Percentiles rank a stretch among this genome's conserved stretches.
These are phyloP conservation scores for Fusarium redolens DNA, from an alignment of 2,329 filamentous ascomycete genomes.

Conservation along the genomic window DNA sequence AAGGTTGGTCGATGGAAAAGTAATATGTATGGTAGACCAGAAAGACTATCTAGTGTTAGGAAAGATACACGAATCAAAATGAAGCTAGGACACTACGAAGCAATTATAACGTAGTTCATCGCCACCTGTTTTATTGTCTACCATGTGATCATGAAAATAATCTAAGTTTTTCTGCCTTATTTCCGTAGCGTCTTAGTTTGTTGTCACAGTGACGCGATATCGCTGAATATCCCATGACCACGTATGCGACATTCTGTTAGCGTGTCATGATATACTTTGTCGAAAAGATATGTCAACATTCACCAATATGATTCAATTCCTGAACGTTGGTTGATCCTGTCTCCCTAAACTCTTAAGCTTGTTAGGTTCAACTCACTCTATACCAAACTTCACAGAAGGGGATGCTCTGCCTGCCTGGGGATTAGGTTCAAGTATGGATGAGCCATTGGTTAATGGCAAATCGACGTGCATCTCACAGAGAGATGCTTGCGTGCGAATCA, in stretches of 20 bases:
- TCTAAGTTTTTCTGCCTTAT: not conserved
- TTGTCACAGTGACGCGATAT: too few species aligned
- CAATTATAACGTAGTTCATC: not conserved
- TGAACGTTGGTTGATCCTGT: too few species aligned
- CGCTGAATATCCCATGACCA: not conserved
- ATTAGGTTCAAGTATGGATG: not conserved
- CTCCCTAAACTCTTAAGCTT: not conserved
- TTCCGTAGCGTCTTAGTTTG: too few species aligned
- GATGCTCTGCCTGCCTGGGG: fast-evolving
- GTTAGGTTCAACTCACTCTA: too few species aligned
- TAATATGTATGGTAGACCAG: too few species aligned
- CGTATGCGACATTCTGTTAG: too few species aligned
- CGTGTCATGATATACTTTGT: fast-evolving
- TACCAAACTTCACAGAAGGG: not conserved
- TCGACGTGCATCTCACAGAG: too few species aligned
- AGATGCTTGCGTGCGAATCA: too few species aligned
- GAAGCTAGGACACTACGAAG: fast-evolving
- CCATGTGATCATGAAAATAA: too few species aligned
- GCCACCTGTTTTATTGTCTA: fast-evolving
- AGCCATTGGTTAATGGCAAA: not conserved
- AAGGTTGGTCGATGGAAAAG: fast-evolving
- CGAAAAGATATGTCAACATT: not conserved
- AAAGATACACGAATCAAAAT: not conserved
- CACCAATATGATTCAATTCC: fast-evolving
- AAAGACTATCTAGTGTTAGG: fast-evolving